Evolutionary conservation across 495 filamentous ascomycete genomes (phyloP), one percentile per base, ranked within the genome.

Genomic region (Neurospora tetraspora): DNA sequence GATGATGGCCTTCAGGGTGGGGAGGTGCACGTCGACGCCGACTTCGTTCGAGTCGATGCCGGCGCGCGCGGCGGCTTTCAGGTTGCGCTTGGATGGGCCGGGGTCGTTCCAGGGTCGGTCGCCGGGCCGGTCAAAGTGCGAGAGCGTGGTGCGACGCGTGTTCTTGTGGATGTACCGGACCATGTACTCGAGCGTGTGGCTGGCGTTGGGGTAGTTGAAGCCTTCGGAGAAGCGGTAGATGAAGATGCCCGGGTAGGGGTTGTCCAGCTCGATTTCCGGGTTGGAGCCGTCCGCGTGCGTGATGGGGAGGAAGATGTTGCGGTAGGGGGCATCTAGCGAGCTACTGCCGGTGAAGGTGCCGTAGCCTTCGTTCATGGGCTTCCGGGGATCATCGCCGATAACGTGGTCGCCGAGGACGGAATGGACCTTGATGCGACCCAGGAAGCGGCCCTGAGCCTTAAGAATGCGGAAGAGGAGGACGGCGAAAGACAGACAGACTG

Each of bases 91-190:
- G 18, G 88, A 87, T 43, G 93, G 92, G 40, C 94, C 96, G 1
- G 96, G 92, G 78, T 98, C 91, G 79, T 98, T 98, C 96, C 96
- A 99, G 7, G 96, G 94, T 2, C 96, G 89, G 78, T 99, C 96
- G 37, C 96, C 96, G 4, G 83, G 87, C 11, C 86, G 88, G 3
- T 81, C 79, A 76, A 89, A 94, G 1, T 84, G 79, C 43, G 88
- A 77, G 0, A 87, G 86, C 80, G 92, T 93, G 1, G 94, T 97
- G 20, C 91, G 89, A 14, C 93, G 91, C 3, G 95, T 97, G 71
- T 88, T 78, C 27, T 86, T 80, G 81, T 95, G 93, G 73, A 99
- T 93, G 75, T 87, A 87, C 14, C 82, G 77, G 14, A 92, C 89
- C 76, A 99, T 87, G 74, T 90, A 84, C 78, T 98, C 94, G 39